A percentile compares a stretch with the other conserved stretches of the same genome.
These are phyloP conservation scores for barrel medic (Medicago truncatula) DNA, from an alignment of 306 rosid genomes.

Conservation along the genomic window MtrunA17r5.0-ANR NC_053049.1:30373001-30373500, in stretches of 20 bases:
- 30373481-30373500: no score
- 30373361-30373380: no score
- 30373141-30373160: slow-evolving; percentile 38
- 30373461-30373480: no score
- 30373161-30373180: slow-evolving; percentile 2
- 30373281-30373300: not conserved
- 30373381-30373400: no score
- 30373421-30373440: no score
- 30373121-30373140: slow-evolving; percentile 26
- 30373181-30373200: not conserved
- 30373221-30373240: slow-evolving; percentile 11
- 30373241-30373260: slow-evolving; percentile 10
- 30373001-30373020: not conserved
- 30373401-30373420: no score
- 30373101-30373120: slow-evolving; percentile 35
- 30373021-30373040: not conserved
- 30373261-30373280: not conserved
- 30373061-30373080: slow-evolving; percentile 4
- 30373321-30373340: no score
- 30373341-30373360: no score
- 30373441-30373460: no score
- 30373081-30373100: slow-evolving; percentile 33
- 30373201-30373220: slow-evolving; percentile 25
- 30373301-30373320: not conserved
- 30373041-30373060: not conserved